These are phyloP conservation scores for Aspergillus ustus DNA, from an alignment of 2,329 filamentous ascomycete genomes.

Conservation along the genomic window DNA sequence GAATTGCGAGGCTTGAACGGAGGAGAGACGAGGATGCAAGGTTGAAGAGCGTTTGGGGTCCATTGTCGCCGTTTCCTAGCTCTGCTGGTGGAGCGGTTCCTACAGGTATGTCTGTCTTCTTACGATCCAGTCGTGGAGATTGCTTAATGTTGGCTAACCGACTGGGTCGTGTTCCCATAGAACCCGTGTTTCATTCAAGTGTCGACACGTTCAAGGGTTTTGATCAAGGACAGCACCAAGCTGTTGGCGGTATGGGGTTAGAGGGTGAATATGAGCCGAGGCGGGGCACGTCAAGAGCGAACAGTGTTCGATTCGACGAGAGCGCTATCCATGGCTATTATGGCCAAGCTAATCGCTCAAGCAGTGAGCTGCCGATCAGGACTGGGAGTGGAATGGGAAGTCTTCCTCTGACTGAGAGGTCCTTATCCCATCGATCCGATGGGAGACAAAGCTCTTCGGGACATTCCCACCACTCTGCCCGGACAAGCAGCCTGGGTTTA, in stretches of 20 bases:
- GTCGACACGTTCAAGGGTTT: constrained; percentile 87
- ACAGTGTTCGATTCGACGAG: constrained; percentile 97
- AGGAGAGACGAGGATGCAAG: constrained; percentile 66
- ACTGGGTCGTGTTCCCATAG: constrained; percentile 50
- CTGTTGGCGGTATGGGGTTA: constrained; percentile 78
- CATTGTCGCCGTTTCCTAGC: constrained; percentile 84
- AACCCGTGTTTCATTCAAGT: constrained; percentile 77
- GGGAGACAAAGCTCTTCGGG: constrained; percentile 93
- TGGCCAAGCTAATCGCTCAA: constrained; percentile 80
- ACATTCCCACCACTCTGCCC: constrained; percentile 74
- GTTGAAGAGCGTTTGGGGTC: constrained; percentile 85
- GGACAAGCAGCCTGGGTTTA: constrained; percentile 85
- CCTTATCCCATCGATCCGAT: constrained; percentile 93
- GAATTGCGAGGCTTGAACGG: constrained; percentile 64
- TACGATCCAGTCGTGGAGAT: not conserved
- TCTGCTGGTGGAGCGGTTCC: constrained; percentile 81
- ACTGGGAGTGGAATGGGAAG: constrained; percentile 79
- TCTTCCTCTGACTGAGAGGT: constrained; percentile 84
- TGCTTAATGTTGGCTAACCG: not conserved
- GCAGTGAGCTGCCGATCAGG: constrained; percentile 78
- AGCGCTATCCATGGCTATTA: constrained; percentile 91
- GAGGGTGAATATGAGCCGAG: constrained; percentile 85
- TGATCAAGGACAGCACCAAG: constrained; percentile 79
- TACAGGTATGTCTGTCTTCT: constrained; percentile 67
- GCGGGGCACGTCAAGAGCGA: constrained; percentile 87